These are phyloP conservation scores for Paratinospora sagittata DNA, from an alignment of 164 flowering plant genomes.

Conservation along the genomic window DNA sequence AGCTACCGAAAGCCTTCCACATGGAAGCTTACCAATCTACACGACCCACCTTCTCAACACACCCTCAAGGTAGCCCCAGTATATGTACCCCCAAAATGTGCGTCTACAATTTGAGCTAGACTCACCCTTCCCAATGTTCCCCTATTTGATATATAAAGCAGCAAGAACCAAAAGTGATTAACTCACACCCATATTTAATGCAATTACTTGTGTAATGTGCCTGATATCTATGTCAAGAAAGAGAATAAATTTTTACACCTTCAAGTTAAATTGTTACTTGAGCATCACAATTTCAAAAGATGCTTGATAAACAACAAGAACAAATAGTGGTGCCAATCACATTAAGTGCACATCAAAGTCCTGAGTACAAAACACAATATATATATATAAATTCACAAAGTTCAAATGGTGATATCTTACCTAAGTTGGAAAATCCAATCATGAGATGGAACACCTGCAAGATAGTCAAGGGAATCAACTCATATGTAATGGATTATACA, in stretches of 20 bases:
- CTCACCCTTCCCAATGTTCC: too few relatives aligned
- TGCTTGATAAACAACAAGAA: too few relatives aligned
- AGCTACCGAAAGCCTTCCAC: too few relatives aligned
- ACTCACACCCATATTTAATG: too few relatives aligned
- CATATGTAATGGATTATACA: not conserved
- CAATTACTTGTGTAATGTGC: too few relatives aligned
- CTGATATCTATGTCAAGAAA: not conserved
- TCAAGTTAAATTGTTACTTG: not conserved
- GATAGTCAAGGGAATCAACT: not conserved
- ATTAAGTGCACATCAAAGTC: not conserved
- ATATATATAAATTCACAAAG: not conserved
- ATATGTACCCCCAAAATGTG: too few relatives aligned
- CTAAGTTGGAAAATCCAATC: conserved; percentile 66
- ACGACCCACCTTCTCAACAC: too few relatives aligned
- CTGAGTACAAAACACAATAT: not conserved
- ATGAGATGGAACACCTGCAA: conserved; percentile 86
- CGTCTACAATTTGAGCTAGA: too few relatives aligned
- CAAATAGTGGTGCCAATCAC: not conserved
- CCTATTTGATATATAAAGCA: too few relatives aligned
- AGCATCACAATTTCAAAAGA: not conserved
- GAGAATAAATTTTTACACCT: not conserved
- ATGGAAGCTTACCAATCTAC: too few relatives aligned
- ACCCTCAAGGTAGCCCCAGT: too few relatives aligned
- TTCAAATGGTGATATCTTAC: conserved; percentile 32
- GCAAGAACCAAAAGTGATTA: too few relatives aligned